A percentile compares a stretch with the other conserved stretches of the same genome.
Conservation (phyloP, 1,139 yeast species). For the Pichia sp. region DNA sequence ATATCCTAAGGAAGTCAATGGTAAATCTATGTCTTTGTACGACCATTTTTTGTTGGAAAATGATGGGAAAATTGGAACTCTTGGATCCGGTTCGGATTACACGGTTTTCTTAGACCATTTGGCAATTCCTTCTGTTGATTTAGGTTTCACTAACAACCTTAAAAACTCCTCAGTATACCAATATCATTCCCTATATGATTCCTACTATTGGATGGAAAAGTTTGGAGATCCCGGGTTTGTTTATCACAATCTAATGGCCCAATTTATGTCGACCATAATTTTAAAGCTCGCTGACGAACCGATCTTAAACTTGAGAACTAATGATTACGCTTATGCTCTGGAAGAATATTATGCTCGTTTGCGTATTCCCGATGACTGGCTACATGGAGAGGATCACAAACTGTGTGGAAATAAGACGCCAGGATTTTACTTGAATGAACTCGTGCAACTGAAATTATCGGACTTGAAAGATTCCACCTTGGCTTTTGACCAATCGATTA, state of each 20-base stretch:
- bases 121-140: slow-evolving; percentile 56
- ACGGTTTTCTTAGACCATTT: slow-evolving; percentile 60
- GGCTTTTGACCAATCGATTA: slow-evolving; percentile 32
- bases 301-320: slow-evolving; percentile 31
- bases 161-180: slow-evolving; percentile 44
- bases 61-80: slow-evolving; percentile 28
- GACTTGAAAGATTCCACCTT: slow-evolving; percentile 21
- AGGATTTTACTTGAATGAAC: slow-evolving; percentile 12
- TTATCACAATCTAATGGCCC: slow-evolving; percentile 45
- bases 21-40: slow-evolving; percentile 30
- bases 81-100: slow-evolving; percentile 65
- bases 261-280: slow-evolving; percentile 40
- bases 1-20: slow-evolving; percentile 47
- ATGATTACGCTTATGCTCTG: slow-evolving; percentile 35
- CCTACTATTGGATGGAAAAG: slow-evolving; percentile 56
- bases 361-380: slow-evolving; percentile 31
- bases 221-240: slow-evolving; percentile 53
- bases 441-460: slow-evolving; percentile 20
- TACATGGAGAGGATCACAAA: slow-evolving; percentile 1
- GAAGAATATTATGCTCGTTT: slow-evolving; percentile 27
- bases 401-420: neutral
- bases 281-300: slow-evolving; percentile 40
- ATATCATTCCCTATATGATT: slow-evolving; percentile 64
- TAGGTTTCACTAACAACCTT: slow-evolving; percentile 38
- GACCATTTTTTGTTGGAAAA: slow-evolving; percentile 47